A percentile compares a stretch with the other conserved stretches of the same genome.
Evolutionary conservation across 2,329 filamentous ascomycete genomes (phyloP).

Genomic region (Diaporthe sp.): DNA sequence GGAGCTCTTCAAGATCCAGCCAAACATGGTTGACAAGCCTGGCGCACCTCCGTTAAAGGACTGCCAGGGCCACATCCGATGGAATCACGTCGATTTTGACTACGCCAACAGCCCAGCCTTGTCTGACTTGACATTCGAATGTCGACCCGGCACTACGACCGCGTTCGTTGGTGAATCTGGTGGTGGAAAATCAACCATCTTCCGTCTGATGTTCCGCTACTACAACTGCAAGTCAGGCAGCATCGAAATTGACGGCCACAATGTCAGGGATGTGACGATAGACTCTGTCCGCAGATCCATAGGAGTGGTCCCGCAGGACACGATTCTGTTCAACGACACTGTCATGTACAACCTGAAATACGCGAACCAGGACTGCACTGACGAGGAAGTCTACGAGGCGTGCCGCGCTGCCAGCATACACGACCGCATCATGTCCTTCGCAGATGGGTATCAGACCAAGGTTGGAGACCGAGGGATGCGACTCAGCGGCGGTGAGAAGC

Average conservation of each 20-base stretch:
- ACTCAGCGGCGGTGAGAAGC: conserved; percentile 72
- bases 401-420: conserved; percentile 69
- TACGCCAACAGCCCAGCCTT: conserved; percentile 94
- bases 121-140: conserved; percentile 86
- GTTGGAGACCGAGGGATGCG: conserved; percentile 68
- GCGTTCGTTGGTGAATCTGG: conserved; percentile 97
- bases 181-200: conserved; percentile 96
- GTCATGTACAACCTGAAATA: conserved; percentile 70
- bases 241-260: conserved; percentile 86
- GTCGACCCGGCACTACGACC: conserved; percentile 90
- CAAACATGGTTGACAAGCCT: conserved; percentile 86
- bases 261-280: conserved; percentile 90
- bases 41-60: conserved; percentile 72
- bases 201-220: conserved; percentile 95
- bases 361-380: conserved; percentile 62
- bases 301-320: conserved; percentile 97
- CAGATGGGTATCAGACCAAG: conserved; percentile 66
- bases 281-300: conserved; percentile 93
- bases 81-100: conserved; percentile 90
- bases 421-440: conserved; percentile 66
- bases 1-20: conserved; percentile 96
- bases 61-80: conserved; percentile 87
- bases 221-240: conserved; percentile 87
- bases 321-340: conserved; percentile 73
- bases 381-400: conserved; percentile 65